A percentile compares a stretch with the other conserved stretches of the same genome.
phyloP scores from a whole-genome alignment of 306 rosid species.

The Spatholobus suberectus region DNA sequence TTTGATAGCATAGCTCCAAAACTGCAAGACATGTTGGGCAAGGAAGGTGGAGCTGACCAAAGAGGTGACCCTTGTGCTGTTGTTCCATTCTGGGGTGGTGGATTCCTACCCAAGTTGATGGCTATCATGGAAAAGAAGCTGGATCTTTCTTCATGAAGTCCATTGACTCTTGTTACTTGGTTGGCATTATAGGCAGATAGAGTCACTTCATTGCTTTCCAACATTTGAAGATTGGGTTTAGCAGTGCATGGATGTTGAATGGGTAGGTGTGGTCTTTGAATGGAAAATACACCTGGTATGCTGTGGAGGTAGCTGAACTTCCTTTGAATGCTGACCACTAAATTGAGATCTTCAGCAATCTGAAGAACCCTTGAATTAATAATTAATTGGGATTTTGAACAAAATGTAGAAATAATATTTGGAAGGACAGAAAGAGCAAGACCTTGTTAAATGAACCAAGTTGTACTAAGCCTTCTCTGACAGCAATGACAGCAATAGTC shows the following conservation, averaged over 20 bases:
- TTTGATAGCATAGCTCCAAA: conserved; percentile 58
- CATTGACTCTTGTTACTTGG: conserved; percentile 51
- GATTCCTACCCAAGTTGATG: conserved; percentile 69
- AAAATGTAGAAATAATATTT: conserved; percentile 14
- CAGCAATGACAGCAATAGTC: conserved; percentile 83
- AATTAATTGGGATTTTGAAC: background rate
- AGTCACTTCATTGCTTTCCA: conserved; percentile 53
- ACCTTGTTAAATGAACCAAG: conserved; percentile 88
- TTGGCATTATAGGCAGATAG: conserved; percentile 40
- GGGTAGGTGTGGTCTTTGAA: conserved; percentile 78
- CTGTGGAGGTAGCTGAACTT: conserved; percentile 83
- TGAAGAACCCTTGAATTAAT: conserved; percentile 37
- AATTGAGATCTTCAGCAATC: conserved; percentile 76
- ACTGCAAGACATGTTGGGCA: conserved; percentile 61
- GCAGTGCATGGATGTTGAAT: conserved; percentile 63
- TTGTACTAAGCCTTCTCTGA: conserved; percentile 88
- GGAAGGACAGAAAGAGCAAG: background rate
- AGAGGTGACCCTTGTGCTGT: conserved; percentile 43
- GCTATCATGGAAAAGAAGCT: conserved; percentile 57
- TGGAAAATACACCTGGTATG: conserved; percentile 73
- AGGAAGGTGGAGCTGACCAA: conserved; percentile 59
- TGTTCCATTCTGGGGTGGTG: conserved; percentile 47
- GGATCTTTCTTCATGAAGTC: conserved; percentile 54
- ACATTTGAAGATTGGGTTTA: conserved; percentile 58
- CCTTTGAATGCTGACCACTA: conserved; percentile 76